These are phyloP conservation scores for Pugionium cornutum DNA, from an alignment of 345 rosid species.

Conservation along the genomic window DNA sequence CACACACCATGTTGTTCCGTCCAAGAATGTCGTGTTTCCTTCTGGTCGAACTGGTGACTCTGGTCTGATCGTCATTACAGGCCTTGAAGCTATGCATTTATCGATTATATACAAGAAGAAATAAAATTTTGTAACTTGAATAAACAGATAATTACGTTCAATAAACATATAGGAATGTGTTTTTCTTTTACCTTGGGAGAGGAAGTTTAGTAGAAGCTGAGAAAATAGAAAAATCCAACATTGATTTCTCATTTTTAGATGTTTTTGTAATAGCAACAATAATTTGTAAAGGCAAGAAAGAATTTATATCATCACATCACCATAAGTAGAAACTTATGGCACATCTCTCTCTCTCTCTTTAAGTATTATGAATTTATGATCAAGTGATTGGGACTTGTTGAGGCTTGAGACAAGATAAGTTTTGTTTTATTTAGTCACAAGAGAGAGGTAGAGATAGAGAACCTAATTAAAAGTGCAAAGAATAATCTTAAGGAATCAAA, in stretches of 20 bases:
- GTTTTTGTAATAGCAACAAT: neutral
- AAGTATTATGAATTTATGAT: neutral
- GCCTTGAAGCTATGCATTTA: conserved; percentile 21
- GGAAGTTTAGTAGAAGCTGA: conserved; percentile 21
- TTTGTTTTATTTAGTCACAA: conserved; percentile 13
- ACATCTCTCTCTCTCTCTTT: conserved; percentile 1
- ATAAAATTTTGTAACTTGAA: too few relatives aligned
- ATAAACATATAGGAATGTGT: too few relatives aligned
- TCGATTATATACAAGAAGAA: too few relatives aligned
- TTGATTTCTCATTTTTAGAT: conserved; percentile 30
- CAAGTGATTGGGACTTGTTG: conserved; percentile 13
- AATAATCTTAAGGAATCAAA: conserved; percentile 37
- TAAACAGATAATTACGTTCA: too few relatives aligned
- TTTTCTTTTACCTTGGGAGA: conserved; percentile 23
- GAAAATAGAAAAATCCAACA: conserved; percentile 19
- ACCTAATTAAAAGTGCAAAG: conserved; percentile 22
- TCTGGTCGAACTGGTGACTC: conserved; percentile 61
- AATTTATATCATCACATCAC: conserved; percentile 23
- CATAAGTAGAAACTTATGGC: conserved; percentile 18
- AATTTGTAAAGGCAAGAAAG: neutral
- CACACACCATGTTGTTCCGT: conserved; percentile 83
- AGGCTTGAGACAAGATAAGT: conserved; percentile 13
- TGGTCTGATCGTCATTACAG: conserved; percentile 46
- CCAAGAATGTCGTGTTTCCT: conserved; percentile 84
- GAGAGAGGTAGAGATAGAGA: neutral